Base-by-base conservation (phyloP, 1,284 basidiomycete species). In the Cryptococcus sp. region DNA sequence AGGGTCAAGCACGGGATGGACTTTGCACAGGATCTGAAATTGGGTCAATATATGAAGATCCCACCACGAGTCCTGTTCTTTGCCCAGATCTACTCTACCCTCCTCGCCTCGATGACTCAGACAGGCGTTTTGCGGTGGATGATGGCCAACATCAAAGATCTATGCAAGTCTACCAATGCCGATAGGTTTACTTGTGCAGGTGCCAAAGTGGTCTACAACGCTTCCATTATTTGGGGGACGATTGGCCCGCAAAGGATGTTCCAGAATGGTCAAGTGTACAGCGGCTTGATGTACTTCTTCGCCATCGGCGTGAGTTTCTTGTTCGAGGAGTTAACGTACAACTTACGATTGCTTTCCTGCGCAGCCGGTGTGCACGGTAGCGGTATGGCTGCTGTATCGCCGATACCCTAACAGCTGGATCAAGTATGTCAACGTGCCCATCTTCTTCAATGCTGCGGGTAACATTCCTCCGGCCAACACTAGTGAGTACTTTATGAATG, bases 371-470 rank as follows among this genome's bases (percentile, higher is more conserved):
- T 79, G 85, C 2, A 91, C 90, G 20, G 84, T 93, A 65, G 88
- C 88, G 8, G 87, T 89, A 81, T 93, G 89, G 80, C 81, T 87
- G 76, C 84, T 91, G 54, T 87, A 90, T 15, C 84, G 85, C 55
- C 83, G 87, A 52, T 91, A 83, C 79, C 90, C 91, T 16, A 82
- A 86, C 52, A 88, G 87, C 34, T 82, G 84, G 78, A 88, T 86
- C 84, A 82, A 88, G 79, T 82, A 81, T 69, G 49, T 68, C 58
- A 71, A 72, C 57, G 62, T 63, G 38, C 73, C 73, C 0, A 65
- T 73, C 52, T 62, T 73, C 57, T 72, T 73, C 63, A 80, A 80
- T 19, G 84, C 84, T 10, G 82, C 82, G 16, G 79, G 80, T 11
- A 74, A 74, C 58, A 84, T 87, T 50, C 86, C 87, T 5, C 85